Evolutionary conservation across 768 basidiomycete genomes (phyloP).

Genomic region (Trametopsis cervina): DNA sequence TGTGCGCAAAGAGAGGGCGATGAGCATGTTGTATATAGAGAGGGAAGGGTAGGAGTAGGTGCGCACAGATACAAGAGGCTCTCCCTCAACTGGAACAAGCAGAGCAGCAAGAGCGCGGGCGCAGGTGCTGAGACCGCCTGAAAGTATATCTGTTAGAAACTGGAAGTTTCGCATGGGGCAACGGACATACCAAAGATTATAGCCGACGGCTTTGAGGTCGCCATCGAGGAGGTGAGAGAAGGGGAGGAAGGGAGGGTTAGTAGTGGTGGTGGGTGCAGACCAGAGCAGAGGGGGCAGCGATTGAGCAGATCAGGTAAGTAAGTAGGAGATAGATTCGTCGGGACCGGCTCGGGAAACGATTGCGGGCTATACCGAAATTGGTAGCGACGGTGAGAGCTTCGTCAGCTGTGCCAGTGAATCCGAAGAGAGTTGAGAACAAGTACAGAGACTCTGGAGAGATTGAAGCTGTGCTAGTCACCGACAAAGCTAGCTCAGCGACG

Average conservation of each 20-base stretch:
- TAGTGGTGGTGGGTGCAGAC: constrained; percentile 5
- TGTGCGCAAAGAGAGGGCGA: constrained; percentile 23
- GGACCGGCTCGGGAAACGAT: constrained; percentile 10
- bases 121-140: constrained; percentile 79
- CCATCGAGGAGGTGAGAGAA: constrained; percentile 16
- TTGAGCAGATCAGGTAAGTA: constrained; percentile 19
- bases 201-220: constrained; percentile 52
- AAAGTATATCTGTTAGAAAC: constrained; percentile 1
- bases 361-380: constrained; percentile 9
- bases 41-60: constrained; percentile 11
- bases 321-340: constrained; percentile 13
- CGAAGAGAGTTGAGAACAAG: no score
- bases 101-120: constrained; percentile 63
- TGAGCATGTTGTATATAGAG: constrained; percentile 4
- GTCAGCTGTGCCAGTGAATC: no score
- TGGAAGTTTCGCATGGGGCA: constrained; percentile 6
- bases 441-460: no score
- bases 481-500: no score
- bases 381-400: constrained; percentile 1
- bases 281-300: constrained; percentile 17
- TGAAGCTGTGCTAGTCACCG: no score
- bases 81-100: constrained; percentile 62
- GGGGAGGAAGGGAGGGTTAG: constrained; percentile 7
- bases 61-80: constrained; percentile 68
- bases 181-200: constrained; percentile 65